A percentile compares a stretch with the other conserved stretches of the same genome.
Conservation (phyloP, 768 basidiomycete species). For the Auricularia auricula-judae region DNA sequence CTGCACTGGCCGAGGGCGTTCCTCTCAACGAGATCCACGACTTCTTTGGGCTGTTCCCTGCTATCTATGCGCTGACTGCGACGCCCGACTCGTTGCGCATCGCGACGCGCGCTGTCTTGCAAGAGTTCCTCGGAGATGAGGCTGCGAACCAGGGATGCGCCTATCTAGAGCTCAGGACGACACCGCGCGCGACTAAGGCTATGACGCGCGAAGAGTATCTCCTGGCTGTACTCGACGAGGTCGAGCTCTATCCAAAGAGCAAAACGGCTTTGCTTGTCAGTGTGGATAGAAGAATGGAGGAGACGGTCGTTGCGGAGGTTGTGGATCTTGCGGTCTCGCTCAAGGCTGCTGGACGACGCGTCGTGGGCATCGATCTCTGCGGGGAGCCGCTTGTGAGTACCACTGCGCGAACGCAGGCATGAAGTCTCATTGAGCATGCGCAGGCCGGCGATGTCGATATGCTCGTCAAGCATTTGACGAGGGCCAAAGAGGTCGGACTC, state of each 20-base stretch:
- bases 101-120: conserved; percentile 56
- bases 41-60: conserved; percentile 67
- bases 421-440: neutral
- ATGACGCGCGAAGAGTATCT: conserved; percentile 58
- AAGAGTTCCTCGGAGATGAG: conserved; percentile 39
- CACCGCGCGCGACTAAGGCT: conserved; percentile 45
- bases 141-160: conserved; percentile 33
- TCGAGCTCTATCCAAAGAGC: conserved; percentile 42
- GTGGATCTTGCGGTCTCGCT: conserved; percentile 45
- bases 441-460: conserved; percentile 44
- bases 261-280: conserved; percentile 59
- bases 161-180: conserved; percentile 79
- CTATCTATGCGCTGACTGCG: conserved; percentile 68
- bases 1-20: conserved; percentile 26
- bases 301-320: conserved; percentile 39
- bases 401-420: neutral
- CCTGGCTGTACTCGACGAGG: conserved; percentile 49
- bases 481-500: conserved; percentile 49
- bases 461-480: conserved; percentile 40
- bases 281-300: conserved; percentile 60
- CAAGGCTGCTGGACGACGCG: conserved; percentile 41
- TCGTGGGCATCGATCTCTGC: conserved; percentile 75
- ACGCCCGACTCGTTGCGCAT: conserved; percentile 40
- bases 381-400: conserved; percentile 46
- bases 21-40: conserved; percentile 47